A percentile compares a stretch with the other conserved stretches of the same genome.
These are phyloP conservation scores for Fusarium fracticaudum DNA, from an alignment of 2,329 filamentous ascomycete species.

Conservation along the genomic window DNA sequence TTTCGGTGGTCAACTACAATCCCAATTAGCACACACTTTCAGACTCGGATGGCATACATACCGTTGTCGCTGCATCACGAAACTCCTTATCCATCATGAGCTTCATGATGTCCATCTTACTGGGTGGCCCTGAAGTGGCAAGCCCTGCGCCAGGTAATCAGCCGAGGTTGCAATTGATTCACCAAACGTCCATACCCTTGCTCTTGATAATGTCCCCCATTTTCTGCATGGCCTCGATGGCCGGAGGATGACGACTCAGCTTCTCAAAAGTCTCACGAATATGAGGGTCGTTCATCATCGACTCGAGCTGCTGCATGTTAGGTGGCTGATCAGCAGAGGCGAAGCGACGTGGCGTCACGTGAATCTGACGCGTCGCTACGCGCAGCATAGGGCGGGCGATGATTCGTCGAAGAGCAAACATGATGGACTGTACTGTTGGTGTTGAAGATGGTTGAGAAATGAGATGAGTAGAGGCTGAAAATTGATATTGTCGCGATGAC, in stretches of 20 bases:
- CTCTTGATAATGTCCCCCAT: constrained; percentile 30
- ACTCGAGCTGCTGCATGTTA: constrained; percentile 23
- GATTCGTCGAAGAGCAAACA: constrained; percentile 28
- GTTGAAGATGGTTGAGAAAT: not conserved
- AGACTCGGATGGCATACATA: fast-evolving
- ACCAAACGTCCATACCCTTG: constrained; percentile 1
- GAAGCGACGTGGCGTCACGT: constrained; percentile 15
- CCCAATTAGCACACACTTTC: not conserved
- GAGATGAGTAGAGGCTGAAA: constrained; percentile 2
- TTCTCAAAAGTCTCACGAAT: constrained; percentile 35
- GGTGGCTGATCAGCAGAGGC: constrained; percentile 27
- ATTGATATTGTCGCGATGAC: constrained; percentile 16
- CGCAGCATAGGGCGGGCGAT: constrained; percentile 18
- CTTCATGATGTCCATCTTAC: constrained; percentile 38
- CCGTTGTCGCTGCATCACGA: constrained; percentile 31
- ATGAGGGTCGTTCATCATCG: constrained; percentile 37
- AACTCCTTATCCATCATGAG: constrained; percentile 40
- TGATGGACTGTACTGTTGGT: not conserved
- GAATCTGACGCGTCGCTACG: constrained; percentile 18
- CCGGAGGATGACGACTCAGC: constrained; percentile 32
- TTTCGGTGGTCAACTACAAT: constrained; percentile 27
- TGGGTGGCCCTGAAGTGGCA: constrained; percentile 28
- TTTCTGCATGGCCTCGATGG: constrained; percentile 31
- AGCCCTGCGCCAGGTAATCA: constrained; percentile 19
- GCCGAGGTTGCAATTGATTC: not conserved